Evolutionary conservation across 2,329 filamentous ascomycete genomes (phyloP), one percentile per base, ranked within the genome.

Genomic region (Chalara sp.): DNA sequence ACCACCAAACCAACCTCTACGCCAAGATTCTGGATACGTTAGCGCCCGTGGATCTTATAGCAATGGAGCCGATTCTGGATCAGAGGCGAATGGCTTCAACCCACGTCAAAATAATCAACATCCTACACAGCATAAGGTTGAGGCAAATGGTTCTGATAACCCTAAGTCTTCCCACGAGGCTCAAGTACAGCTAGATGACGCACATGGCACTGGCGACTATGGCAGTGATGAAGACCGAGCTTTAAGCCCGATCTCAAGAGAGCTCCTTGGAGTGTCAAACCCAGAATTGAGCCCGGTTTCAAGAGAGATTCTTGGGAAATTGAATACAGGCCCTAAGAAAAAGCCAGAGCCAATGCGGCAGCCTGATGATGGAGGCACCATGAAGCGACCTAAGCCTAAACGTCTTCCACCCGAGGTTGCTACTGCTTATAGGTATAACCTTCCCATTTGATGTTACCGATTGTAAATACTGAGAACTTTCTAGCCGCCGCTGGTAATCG

Each of bases 401-500:
- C 63, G 65, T 47, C 65, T 63, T 30, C 65, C 67, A 50, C 69
- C 69, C n/a, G 60, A 66, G 21, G 67, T 71, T 40, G 68, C 64
- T 8, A 66, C 62, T 51, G 70, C 70, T 47, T 72, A 71, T 48
- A 63, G 61, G 64, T 63, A 61, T 51, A 53, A 50, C n/a, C 35
- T 37, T 37, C 8, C 35, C 35, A 21, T 21, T 21, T 21, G 21
- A 21, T 21, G 21, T 21, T 58, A 57, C 50, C 56, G 55, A 48
- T 49, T 51, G 53, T 51, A 50, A 50, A 48, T 61, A 49, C 43
- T 35, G 32, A 28, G 32, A 51, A 30, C 43, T 45, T 43, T 28
- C 13, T 50, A 67, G 64, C 45, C 69, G 70, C 51, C 70, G 69
- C 44, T 72, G 70, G 70, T 72, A 60, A 67, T 28, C 10, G n/a